A percentile compares a stretch with the other conserved stretches of the same genome.
Conservation (phyloP, 1,139 yeast genomes). For the Blastobotrys illinoisensis region DNA sequence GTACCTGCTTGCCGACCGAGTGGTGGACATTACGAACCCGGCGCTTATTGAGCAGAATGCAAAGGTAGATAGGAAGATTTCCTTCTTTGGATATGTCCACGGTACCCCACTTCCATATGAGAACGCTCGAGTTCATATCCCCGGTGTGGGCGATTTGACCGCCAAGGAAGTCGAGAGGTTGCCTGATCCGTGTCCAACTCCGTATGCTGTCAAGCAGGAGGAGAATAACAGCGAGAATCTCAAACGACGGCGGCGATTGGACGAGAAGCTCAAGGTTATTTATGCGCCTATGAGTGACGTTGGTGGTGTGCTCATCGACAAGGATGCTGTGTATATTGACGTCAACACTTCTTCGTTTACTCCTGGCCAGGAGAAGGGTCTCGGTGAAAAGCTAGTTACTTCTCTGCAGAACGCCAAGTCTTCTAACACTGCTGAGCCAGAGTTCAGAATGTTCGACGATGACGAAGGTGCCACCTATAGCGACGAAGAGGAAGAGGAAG, state of each 20-base stretch:
- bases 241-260: slow-evolving; percentile 81
- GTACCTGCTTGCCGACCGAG: slow-evolving; percentile 81
- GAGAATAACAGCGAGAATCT: slow-evolving; percentile 70
- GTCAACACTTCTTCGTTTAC: slow-evolving; percentile 63
- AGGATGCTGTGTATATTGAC: slow-evolving; percentile 94
- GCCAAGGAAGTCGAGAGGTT: slow-evolving; percentile 75
- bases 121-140: slow-evolving; percentile 84
- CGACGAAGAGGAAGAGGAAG: slow-evolving; percentile 38
- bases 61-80: slow-evolving; percentile 82
- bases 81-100: slow-evolving; percentile 89
- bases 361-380: slow-evolving; percentile 65
- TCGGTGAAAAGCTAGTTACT: slow-evolving; percentile 79
- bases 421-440: slow-evolving; percentile 34
- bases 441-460: slow-evolving; percentile 56
- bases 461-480: slow-evolving; percentile 40
- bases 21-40: slow-evolving; percentile 96
- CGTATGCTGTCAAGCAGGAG: slow-evolving; percentile 82
- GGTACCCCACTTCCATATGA: slow-evolving; percentile 78
- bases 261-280: slow-evolving; percentile 87
- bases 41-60: slow-evolving; percentile 68
- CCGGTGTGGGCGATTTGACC: slow-evolving; percentile 90
- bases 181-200: slow-evolving; percentile 99
- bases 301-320: slow-evolving; percentile 94
- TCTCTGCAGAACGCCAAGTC: slow-evolving; percentile 66
- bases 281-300: slow-evolving; percentile 99